Evolutionary conservation across 306 rosid genomes (phyloP), one percentile per base, ranked within the genome.

Genomic region (Hippophae rhamnoides): DNA sequence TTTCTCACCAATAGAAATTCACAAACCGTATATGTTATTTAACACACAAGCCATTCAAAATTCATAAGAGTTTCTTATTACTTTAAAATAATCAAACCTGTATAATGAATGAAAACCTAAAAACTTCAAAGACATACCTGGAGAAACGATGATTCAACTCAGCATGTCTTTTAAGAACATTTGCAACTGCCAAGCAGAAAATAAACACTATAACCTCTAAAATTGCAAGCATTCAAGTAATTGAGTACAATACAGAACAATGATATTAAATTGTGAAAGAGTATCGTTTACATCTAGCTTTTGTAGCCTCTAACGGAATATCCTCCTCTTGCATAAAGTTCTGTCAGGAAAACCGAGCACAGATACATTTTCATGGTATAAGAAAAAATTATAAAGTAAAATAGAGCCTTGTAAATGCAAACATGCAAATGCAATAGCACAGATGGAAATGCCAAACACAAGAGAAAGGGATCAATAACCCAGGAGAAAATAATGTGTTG

Each of bases 141-240:
- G 99, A 79, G 68, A 88, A 78, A 49, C 94, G 99, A 77, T 93
- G 94, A 0, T 86, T 60, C 77, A 93, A 78, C 49, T 84, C 86
- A 8, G 84, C 82, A 58, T 93, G 99, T 69, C 90, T 75, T 78
- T 86, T 93, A 65, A 84, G 84, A 76, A 79, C 73, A 77, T 82
- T 75, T 49, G 82, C 76, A 76, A 84, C 97, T 88, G 84, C 54
- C 55, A 79, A 26, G 62, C 1, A 72, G 62, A 72, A 11, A 68
- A 75, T n/a, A 69, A 63, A 14, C 46, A 67, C 69, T 31, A 58
- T 13, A 25, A 49, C 54, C 53, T 57, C 49, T n/a, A 56, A 58
- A 65, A 72, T 40, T 7, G 60, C 27, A 45, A 69, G 3, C 26
- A 53, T 44, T 53, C 58, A 8, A 11, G 1, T 7, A 47, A 9